Conservation (phyloP, 2,329 filamentous ascomycete genomes). For the Phaeosphaeriaceae sp. region DNA sequence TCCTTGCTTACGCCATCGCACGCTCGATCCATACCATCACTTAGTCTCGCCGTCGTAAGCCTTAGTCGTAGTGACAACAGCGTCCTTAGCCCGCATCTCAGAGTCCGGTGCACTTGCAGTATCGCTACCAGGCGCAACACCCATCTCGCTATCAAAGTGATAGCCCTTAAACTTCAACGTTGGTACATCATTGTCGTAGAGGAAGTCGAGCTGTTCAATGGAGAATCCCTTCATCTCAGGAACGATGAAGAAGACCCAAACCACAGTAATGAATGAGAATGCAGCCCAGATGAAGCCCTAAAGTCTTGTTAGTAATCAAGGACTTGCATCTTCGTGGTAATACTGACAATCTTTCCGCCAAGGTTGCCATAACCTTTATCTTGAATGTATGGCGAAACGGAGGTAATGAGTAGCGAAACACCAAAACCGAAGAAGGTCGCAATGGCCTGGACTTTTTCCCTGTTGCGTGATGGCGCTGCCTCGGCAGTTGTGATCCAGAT, state of each 20-base stretch:
- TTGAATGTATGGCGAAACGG: constrained; percentile 41
- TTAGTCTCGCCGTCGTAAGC: no score
- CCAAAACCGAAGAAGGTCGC: constrained; percentile 35
- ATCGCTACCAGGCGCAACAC: background rate
- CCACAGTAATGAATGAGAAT: constrained; percentile 27
- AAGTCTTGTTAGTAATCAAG: background rate
- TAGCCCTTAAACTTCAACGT: constrained; percentile 12
- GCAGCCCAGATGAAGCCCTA: constrained; percentile 30
- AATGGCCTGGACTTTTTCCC: constrained; percentile 38
- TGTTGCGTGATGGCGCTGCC: constrained; percentile 29
- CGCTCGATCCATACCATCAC: no score
- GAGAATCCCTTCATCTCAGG: constrained; percentile 22
- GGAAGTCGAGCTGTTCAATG: constrained; percentile 15
- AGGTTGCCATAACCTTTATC: constrained; percentile 30
- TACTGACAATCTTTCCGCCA: constrained; percentile 21
- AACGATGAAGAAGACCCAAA: constrained; percentile 32
- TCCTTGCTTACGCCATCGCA: no score
- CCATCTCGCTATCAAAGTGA: constrained; percentile 1
- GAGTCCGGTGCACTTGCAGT: background rate
- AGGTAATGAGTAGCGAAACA: constrained; percentile 33
- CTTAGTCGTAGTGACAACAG: background rate
- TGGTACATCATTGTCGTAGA: constrained; percentile 10
- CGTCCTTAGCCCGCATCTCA: background rate
- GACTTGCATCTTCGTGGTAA: background rate
- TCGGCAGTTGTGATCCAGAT: constrained; percentile 42